These are phyloP conservation scores for Periconia sp. DNA, from an alignment of 2,329 filamentous ascomycete species.

Conservation along the genomic window DNA sequence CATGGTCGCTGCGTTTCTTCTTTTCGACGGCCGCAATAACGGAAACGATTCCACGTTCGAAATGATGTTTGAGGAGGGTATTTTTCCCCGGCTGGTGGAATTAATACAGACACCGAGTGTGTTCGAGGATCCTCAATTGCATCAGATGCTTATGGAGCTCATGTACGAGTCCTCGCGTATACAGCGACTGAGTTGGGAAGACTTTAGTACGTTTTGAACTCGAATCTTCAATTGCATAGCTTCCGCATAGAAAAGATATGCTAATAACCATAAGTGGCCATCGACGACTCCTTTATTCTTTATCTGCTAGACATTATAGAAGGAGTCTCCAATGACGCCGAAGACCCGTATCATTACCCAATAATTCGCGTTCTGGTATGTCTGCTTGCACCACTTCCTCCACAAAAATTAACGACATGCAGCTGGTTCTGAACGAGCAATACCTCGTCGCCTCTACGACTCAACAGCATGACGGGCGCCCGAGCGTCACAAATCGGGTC, in stretches of 20 bases:
- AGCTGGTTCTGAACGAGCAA: conserved; percentile 97
- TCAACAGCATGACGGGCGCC: conserved; percentile 44
- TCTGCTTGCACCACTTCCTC: conserved; percentile 16
- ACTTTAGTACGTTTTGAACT: conserved; percentile 76
- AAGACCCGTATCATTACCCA: conserved; percentile 95
- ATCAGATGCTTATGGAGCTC: conserved; percentile 82
- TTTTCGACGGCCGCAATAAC: conserved; percentile 82
- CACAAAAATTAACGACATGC: not conserved
- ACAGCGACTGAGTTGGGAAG: conserved; percentile 77
- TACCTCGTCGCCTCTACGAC: conserved; percentile 79
- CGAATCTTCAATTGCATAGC: no score
- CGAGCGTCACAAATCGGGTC: conserved; percentile 84
- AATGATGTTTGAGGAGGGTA: conserved; percentile 84
- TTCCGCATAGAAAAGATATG: no score
- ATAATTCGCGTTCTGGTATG: conserved; percentile 89
- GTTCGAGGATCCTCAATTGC: conserved; percentile 72
- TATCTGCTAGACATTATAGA: conserved; percentile 90
- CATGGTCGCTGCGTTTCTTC: conserved; percentile 79
- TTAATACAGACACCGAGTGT: conserved; percentile 71
- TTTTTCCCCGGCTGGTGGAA: conserved; percentile 82
- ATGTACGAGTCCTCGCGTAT: conserved; percentile 97
- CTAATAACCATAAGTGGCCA: no score
- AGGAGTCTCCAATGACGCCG: conserved; percentile 80
- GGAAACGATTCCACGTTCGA: conserved; percentile 79
- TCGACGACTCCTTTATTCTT: conserved; percentile 79